Evolutionary conservation across 331 rosid species (phyloP), one percentile per base, ranked within the genome.

Genomic region (Quercus tomentella): DNA sequence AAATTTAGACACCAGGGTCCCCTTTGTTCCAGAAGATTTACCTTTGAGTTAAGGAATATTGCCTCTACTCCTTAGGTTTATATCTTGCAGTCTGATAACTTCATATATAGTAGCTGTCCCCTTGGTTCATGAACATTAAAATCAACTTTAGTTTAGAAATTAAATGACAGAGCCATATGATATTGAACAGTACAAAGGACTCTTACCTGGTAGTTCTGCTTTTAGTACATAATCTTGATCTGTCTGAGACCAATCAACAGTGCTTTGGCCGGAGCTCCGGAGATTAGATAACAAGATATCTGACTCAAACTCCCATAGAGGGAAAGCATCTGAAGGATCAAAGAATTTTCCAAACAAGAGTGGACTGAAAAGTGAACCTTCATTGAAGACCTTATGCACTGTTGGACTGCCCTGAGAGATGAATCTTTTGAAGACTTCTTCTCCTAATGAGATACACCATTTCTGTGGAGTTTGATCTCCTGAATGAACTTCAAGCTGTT

Each of bases 251-350:
- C 99, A 95, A 83, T 95, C 97, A 16, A 89, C 85, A 3, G 93
- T 77, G 73, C 74, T 86, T 84, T 86, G 91, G 61, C 83, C 89
- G 3, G 87, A 82, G 84, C 82, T 89, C 76, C 89, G 80, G 58
- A 91, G 88, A 76, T 85, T 81, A 28, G 93, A 86, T 81, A 95
- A 79, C 82, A 95, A 83, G 33, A 83, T 58, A 62, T 95, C 96
- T 2, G 97, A 88, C 75, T 95, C 98, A 83, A 95, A 88, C 56
- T 95, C 99, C 99, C 98, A 93, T 0, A 95, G 88, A 26, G 99
- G 99, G 79, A 95, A 95, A 17, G 99, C 98, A 81, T 95, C 99
- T 58, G 97, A 93, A 74, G 99, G 99, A 83, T 95, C 98, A 76
- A 95, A 95, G 85, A 89, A 93, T 74, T 93, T 95, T 33, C 98